Evolutionary conservation across 139 green algal species (phyloP), one percentile per base, ranked within the genome.

Genomic region (Microglena sp.): DNA sequence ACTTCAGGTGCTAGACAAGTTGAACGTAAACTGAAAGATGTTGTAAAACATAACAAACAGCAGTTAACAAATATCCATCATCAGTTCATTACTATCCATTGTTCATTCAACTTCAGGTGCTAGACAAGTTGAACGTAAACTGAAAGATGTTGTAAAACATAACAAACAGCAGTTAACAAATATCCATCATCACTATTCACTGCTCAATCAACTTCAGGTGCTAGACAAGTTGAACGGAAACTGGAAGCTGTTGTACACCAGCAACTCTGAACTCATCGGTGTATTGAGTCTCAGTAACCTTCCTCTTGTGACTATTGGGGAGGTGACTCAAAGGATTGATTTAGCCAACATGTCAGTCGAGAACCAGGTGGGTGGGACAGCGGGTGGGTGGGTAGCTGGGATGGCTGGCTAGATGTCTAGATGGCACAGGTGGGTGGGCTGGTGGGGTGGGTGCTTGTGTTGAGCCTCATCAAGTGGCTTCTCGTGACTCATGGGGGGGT

Each of bases 161-260:
- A n/a, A n/a, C n/a, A n/a, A n/a, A n/a, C n/a, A n/a, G n/a, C n/a
- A n/a, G n/a, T n/a, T n/a, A n/a, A n/a, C n/a, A n/a, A n/a, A n/a
- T n/a, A n/a, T n/a, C n/a, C n/a, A n/a, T n/a, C n/a, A n/a, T n/a
- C n/a, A n/a, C n/a, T n/a, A n/a, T n/a, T n/a, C n/a, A n/a, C n/a
- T n/a, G n/a, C n/a, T n/a, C n/a, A n/a, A n/a, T n/a, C n/a, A n/a
- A n/a, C n/a, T 62, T 62, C 55, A 74, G 67, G 60, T 28, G 5
- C 26, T 74, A 5, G 59, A 67, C 24, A n/a, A 61, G 62, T 73
- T 96, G 54, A 68, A 73, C 18, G 91, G 91, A 35, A 66, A 76
- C 7, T 96, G 89, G 89, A 85, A 84, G 54, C 75, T 95, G 40
- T 75, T 85, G n/a, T 97, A 97, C 84, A 95, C 92, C 6, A 84